Percentiles rank a stretch among this genome's conserved stretches.
Conservation (phyloP, 2,329 filamentous ascomycete genomes). For the Sporothrix luriei region DNA sequence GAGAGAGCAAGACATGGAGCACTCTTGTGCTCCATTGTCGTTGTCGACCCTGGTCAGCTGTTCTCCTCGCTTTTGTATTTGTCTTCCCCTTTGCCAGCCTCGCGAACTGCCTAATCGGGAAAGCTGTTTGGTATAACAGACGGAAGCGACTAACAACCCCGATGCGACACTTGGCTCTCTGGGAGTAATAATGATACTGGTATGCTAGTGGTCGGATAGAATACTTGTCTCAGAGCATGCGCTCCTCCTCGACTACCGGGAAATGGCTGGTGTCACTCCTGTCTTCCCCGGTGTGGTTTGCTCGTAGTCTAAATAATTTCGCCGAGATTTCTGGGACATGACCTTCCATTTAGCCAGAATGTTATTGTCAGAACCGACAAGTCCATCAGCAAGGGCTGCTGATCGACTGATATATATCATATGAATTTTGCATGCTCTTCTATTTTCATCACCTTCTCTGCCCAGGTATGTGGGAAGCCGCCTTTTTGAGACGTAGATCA, state of each 20-base stretch:
- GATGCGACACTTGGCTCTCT: neutral
- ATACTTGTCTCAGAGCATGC: neutral
- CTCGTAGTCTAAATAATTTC: neutral
- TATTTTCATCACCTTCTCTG: neutral
- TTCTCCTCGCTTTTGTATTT: neutral
- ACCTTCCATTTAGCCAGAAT: constrained; percentile 1
- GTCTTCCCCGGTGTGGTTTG: neutral
- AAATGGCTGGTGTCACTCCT: neutral
- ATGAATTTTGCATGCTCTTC: neutral
- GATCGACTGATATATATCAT: neutral
- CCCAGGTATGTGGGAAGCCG: constrained; percentile 18
- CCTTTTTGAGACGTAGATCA: constrained; percentile 22
- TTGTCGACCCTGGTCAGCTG: neutral
- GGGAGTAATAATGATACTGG: neutral
- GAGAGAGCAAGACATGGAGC: neutral
- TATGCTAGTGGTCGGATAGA: neutral
- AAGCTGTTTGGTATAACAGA: neutral
- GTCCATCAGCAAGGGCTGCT: neutral
- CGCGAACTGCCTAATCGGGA: constrained; percentile 24
- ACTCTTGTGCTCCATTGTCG: neutral
- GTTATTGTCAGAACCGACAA: neutral
- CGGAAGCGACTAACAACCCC: neutral
- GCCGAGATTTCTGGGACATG: neutral
- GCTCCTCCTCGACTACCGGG: neutral
- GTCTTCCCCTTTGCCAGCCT: neutral